Percentiles rank a stretch among this genome's conserved stretches.
phyloP scores from a whole-genome alignment of 129 eudicot genomes.

The Oenanthe sinensis region DNA sequence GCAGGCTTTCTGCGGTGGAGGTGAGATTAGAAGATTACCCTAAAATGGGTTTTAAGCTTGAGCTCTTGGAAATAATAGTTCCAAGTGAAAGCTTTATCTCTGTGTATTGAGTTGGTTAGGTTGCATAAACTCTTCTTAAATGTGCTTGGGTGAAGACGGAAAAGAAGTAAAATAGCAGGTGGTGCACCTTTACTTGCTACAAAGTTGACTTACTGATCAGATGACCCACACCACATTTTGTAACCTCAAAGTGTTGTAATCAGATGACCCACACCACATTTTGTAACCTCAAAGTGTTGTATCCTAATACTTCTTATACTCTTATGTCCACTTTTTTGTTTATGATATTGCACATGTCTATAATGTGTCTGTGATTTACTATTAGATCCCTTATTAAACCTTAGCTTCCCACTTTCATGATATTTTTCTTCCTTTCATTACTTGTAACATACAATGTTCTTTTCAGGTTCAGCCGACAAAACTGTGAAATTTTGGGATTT shows the following conservation, averaged over 20 bases:
- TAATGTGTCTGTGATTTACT: neutral
- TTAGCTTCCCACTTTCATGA: neutral
- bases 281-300: neutral
- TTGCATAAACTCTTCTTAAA: neutral
- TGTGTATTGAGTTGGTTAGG: neutral
- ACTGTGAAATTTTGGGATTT: slow-evolving; percentile 94
- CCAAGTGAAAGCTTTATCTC: neutral
- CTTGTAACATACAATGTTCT: slow-evolving; percentile 1
- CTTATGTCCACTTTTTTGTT: neutral
- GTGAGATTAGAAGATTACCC: neutral
- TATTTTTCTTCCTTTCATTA: neutral
- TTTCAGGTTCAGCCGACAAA: slow-evolving; percentile 88
- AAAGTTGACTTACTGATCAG: neutral
- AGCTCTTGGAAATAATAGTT: neutral
- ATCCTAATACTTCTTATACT: neutral
- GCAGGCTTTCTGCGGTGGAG: neutral
- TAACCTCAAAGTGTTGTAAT: no score
- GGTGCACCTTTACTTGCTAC: neutral
- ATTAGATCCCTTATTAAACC: slow-evolving; percentile 7
- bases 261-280: neutral
- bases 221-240: neutral
- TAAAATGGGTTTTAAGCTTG: neutral
- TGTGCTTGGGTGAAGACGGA: neutral
- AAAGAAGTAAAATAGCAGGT: neutral
- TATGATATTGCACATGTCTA: slow-evolving; percentile 2